These are phyloP conservation scores for Dissophora globulifera DNA, from an alignment of 192 early-diverging fungal species.

Conservation along the genomic window DNA sequence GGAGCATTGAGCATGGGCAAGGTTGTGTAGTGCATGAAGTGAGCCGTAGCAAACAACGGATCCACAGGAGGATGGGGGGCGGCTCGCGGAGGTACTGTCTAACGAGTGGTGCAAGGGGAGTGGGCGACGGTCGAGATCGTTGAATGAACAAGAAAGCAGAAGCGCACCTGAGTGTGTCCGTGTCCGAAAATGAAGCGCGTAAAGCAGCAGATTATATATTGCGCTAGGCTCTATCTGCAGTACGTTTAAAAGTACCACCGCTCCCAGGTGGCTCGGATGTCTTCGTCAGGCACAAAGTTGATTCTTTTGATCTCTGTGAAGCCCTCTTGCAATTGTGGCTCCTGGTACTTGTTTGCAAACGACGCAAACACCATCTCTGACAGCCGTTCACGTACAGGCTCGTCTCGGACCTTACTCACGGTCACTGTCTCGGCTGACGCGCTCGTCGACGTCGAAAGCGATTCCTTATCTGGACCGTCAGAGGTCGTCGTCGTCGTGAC, in stretches of 20 bases:
- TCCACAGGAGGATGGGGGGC: too few species aligned
- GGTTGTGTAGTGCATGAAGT: too few species aligned
- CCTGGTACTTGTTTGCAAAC: constrained; percentile 60
- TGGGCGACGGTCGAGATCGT: too few species aligned
- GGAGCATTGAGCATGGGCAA: too few species aligned
- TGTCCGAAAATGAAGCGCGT: too few species aligned
- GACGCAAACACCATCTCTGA: constrained; percentile 65
- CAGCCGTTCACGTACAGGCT: constrained; percentile 47
- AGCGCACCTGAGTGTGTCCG: too few species aligned
- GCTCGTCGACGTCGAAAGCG: not conserved
- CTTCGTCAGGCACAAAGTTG: constrained; percentile 68
- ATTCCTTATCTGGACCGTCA: not conserved
- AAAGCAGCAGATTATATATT: too few species aligned
- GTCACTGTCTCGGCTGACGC: constrained; percentile 3
- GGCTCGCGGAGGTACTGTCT: too few species aligned
- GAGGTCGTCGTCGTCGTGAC: constrained; percentile 1
- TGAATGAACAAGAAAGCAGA: too few species aligned
- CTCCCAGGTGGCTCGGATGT: constrained; percentile 55
- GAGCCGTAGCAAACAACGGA: too few species aligned
- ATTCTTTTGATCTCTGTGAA: constrained; percentile 70
- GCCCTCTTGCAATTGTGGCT: constrained; percentile 62
- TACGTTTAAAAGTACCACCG: constrained; percentile 63
- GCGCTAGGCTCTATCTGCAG: too few species aligned
- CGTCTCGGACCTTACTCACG: constrained; percentile 30
- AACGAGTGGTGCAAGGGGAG: too few species aligned